Base-by-base conservation (phyloP, 768 basidiomycete genomes). In the Tylopilus vinaceipallidus region DNA sequence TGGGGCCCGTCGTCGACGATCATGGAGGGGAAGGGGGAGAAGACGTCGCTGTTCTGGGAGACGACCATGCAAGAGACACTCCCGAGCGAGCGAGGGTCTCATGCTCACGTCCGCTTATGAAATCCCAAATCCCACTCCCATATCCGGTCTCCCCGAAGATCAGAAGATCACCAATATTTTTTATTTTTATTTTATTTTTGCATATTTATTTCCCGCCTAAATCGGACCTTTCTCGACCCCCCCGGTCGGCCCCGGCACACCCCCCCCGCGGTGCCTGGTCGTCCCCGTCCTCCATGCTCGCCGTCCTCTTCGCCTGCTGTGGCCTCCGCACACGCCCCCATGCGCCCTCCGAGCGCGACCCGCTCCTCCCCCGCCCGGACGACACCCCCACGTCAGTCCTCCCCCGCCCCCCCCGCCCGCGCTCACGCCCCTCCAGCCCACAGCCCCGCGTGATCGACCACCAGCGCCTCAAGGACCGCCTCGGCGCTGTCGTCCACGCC, bases 1-100 rank as follows among this genome's bases (percentile, higher is more conserved):
- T 82, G 84, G 37, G 78, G 76, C 33, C 83, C 79, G 60, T 87
- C 84, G 63, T 86, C 86, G 50, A 74, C 68, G 52, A 75, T 71
- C 66, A 78, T 74, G 48, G 73, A 70, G 42, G 77, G 77, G 67
- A 81, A 82, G 16, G 81, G 77, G 12, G 81, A 72, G 63, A 77
- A 83, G 42, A 80, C 71, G 68, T 81, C 82, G 69, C 72, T 70
- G 69, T 72, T 72, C 27, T 29, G 43, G 73, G 76, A 77, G 62
- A 73, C 74, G 67, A 84, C 83, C 83, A 86, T 86, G 63, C 65
- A 67, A 65, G 50, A 47, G 49, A n/a, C n/a, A n/a, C n/a, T n/a
- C n/a, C n/a, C n/a, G n/a, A n/a, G n/a, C n/a, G 37, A 57, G 53
- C 54, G 60, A 20, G 19, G 63, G 71, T 67, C 68, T 65, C 60